phyloP scores from a whole-genome alignment of 2,329 filamentous ascomycete species.

The Ilyonectria destructans region DNA sequence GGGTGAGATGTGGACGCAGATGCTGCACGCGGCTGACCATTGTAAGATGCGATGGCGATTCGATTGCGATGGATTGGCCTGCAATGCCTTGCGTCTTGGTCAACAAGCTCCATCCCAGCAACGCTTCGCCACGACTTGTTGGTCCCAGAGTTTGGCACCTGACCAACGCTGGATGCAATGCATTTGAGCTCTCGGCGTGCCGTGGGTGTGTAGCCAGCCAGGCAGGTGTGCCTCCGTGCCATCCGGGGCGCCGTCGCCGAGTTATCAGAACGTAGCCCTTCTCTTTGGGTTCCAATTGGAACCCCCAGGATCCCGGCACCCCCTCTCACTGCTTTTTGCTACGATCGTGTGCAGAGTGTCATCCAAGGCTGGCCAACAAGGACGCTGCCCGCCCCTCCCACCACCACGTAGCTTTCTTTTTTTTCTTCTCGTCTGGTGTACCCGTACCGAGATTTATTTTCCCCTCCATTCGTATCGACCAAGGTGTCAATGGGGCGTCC shows the following conservation, averaged over 20 bases:
- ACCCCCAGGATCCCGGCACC: conserved; percentile 17
- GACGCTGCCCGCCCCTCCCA: conserved; percentile 27
- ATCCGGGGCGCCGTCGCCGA: conserved; percentile 2
- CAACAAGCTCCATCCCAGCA: neutral
- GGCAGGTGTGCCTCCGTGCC: conserved; percentile 1
- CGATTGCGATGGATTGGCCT: neutral
- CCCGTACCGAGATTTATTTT: conserved; percentile 13
- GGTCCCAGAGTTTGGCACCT: conserved; percentile 8
- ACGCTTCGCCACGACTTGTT: neutral
- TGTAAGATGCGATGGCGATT: conserved; percentile 12
- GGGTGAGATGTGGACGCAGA: conserved; percentile 20
- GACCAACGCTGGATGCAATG: conserved; percentile 14
- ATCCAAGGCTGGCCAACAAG: conserved; percentile 28
- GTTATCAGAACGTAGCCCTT: conserved; percentile 7
- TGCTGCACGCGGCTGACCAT: neutral
- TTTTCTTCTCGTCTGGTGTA: neutral
- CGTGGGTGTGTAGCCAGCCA: conserved; percentile 4
- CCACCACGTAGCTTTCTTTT: neutral
- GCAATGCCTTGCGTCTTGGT: conserved; percentile 17
- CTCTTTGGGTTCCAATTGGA: conserved; percentile 9
- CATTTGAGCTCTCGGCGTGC: neutral
- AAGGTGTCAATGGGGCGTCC: conserved; percentile 13
- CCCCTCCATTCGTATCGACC: conserved; percentile 4
- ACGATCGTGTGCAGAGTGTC: conserved; percentile 32
- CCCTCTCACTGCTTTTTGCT: conserved; percentile 2